Conservation (phyloP, 192 early-diverging fungal genomes). For the Dissophora globulifera region DNA sequence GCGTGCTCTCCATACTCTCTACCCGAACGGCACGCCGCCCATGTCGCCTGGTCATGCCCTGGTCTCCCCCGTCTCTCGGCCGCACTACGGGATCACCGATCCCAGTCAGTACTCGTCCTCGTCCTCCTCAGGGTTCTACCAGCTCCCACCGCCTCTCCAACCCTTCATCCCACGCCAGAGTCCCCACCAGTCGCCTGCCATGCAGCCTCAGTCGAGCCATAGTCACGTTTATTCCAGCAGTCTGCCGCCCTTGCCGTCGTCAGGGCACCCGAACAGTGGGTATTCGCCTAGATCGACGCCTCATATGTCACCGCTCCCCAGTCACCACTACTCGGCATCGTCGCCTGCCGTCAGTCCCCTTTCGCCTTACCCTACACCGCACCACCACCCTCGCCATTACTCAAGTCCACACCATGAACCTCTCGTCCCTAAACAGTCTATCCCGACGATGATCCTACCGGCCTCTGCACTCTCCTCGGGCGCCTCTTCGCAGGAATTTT, state of each 20-base stretch:
- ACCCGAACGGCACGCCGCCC: conserved; percentile 38
- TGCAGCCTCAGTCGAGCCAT: conserved; percentile 33
- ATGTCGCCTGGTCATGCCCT: conserved; percentile 45
- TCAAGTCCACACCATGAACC: conserved; percentile 39
- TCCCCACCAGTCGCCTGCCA: conserved; percentile 40
- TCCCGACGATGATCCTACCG: conserved; percentile 45
- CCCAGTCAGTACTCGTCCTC: conserved; percentile 46
- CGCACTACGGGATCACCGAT: conserved; percentile 44
- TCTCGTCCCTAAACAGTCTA: conserved; percentile 16
- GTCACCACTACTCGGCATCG: conserved; percentile 31
- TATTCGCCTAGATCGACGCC: conserved; percentile 44
- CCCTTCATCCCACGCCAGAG: conserved; percentile 17
- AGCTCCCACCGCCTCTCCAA: conserved; percentile 46
- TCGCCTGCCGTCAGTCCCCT: conserved; percentile 23
- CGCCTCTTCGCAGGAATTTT: neutral
- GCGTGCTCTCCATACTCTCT: conserved; percentile 19
- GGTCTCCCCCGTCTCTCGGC: conserved; percentile 32
- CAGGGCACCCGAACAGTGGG: conserved; percentile 7
- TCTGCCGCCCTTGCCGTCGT: conserved; percentile 10
- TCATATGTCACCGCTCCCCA: conserved; percentile 25
- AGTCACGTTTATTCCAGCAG: conserved; percentile 6
- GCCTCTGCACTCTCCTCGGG: conserved; percentile 36
- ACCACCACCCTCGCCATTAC: conserved; percentile 37
- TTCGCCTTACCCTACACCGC: conserved; percentile 49
- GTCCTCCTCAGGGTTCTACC: conserved; percentile 36